Percentiles rank a stretch among this genome's conserved stretches.
phyloP scores from a whole-genome alignment of 257 asterid species.

The Ophiorrhiza pumila region DNA sequence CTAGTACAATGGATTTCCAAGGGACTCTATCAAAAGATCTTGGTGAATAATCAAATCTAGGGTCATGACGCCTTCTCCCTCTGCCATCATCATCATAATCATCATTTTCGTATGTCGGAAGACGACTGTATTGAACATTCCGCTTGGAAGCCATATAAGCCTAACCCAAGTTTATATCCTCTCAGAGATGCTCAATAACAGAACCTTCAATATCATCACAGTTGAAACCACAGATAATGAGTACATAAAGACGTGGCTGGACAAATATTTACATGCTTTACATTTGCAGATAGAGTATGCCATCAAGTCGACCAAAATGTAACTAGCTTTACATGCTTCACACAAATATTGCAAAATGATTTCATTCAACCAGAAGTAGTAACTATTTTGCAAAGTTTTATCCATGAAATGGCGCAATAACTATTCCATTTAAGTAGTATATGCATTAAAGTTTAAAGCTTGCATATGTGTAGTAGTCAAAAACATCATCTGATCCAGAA shows the following conservation, averaged over 20 bases:
- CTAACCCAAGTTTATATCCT: not conserved
- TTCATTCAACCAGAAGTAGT: no score
- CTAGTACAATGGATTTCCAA: conserved; percentile 86
- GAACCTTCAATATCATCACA: conserved; percentile 2
- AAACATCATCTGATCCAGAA: not conserved
- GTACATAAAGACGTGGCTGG: not conserved
- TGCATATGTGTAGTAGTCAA: not conserved
- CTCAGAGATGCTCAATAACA: not conserved
- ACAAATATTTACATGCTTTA: not conserved
- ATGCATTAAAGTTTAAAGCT: not conserved
- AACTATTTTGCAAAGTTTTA: not conserved
- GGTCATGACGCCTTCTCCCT: conserved; percentile 41
- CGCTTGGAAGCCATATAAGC: conserved; percentile 63
- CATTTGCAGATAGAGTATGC: not conserved
- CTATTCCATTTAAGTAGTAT: not conserved
- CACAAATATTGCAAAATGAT: not conserved
- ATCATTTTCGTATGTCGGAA: conserved; percentile 48
- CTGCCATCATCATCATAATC: conserved; percentile 46
- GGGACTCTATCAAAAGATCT: conserved; percentile 60
- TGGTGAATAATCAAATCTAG: conserved; percentile 77
- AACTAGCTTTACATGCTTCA: not conserved
- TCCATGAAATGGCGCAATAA: not conserved
- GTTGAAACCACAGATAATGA: not conserved
- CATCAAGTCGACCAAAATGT: not conserved
- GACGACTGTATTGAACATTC: conserved; percentile 56